These are phyloP conservation scores for Phytophthora pini DNA, from an alignment of 352 stramenopile species.

Conservation along the genomic window DNA sequence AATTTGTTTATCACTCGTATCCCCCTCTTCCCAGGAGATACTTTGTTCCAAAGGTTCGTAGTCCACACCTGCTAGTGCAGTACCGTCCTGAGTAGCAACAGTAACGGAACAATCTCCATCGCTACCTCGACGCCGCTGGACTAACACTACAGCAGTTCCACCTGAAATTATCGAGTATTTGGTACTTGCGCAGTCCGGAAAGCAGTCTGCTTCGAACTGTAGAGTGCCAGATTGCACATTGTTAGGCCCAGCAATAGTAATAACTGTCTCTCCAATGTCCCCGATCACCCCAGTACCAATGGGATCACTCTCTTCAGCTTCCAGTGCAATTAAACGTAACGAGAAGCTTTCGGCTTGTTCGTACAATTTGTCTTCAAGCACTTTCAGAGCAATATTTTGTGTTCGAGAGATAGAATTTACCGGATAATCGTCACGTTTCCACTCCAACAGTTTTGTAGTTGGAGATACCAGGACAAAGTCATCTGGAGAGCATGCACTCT, in stretches of 20 bases:
- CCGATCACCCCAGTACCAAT: slow-evolving; percentile 47
- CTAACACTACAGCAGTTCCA: slow-evolving; percentile 50
- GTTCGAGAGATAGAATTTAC: slow-evolving; percentile 2
- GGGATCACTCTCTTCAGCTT: slow-evolving; percentile 30
- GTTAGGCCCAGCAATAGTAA: slow-evolving; percentile 70
- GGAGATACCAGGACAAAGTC: slow-evolving; percentile 57
- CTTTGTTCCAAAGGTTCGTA: slow-evolving; percentile 47
- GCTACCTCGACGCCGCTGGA: slow-evolving; percentile 67
- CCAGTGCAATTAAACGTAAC: slow-evolving; percentile 42
- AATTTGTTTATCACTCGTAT: slow-evolving; percentile 54
- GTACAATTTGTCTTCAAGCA: slow-evolving; percentile 59
- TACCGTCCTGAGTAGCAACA: slow-evolving; percentile 51
- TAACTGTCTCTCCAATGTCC: slow-evolving; percentile 45
- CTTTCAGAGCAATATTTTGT: slow-evolving; percentile 55
- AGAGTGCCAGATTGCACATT: slow-evolving; percentile 54
- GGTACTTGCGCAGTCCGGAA: slow-evolving; percentile 55
- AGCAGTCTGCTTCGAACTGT: slow-evolving; percentile 77
- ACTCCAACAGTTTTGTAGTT: slow-evolving; percentile 40
- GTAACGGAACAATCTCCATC: slow-evolving; percentile 52
- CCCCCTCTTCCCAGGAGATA: slow-evolving; percentile 61
- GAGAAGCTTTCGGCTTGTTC: slow-evolving; percentile 60
- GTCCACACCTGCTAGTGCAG: slow-evolving; percentile 54
- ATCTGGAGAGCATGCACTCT: slow-evolving; percentile 44
- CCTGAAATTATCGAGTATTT: slow-evolving; percentile 57
- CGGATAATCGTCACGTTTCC: slow-evolving; percentile 44